Conservation (phyloP, 805 yeast genomes). For the Debaryomyces prosopidis region DNA sequence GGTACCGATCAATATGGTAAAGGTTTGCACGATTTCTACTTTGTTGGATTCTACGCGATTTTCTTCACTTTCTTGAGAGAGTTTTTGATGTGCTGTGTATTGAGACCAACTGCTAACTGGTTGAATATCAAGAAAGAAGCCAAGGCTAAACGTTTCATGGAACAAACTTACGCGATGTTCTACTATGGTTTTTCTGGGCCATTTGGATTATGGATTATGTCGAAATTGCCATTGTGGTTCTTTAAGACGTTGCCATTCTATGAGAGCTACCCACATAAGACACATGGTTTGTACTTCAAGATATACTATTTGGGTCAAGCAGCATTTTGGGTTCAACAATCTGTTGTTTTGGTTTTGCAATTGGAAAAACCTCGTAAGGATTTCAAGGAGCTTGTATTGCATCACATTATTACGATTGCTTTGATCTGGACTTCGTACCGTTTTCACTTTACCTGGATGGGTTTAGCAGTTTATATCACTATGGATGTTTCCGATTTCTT, state of each 20-base stretch:
- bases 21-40: slow-evolving; percentile 79
- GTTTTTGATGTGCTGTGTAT: slow-evolving; percentile 79
- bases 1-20: slow-evolving; percentile 78
- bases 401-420: slow-evolving; percentile 88
- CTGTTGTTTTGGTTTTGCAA: slow-evolving; percentile 76
- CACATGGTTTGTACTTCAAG: slow-evolving; percentile 71
- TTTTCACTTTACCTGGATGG: slow-evolving; percentile 97
- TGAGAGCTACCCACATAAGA: slow-evolving; percentile 76
- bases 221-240: slow-evolving; percentile 78
- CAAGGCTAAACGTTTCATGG: slow-evolving; percentile 82
- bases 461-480: slow-evolving; percentile 83
- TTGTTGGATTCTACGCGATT: slow-evolving; percentile 77
- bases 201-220: slow-evolving; percentile 86
- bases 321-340: slow-evolving; percentile 97
- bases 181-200: slow-evolving; percentile 85
- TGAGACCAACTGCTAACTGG: slow-evolving; percentile 66
- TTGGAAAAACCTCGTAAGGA: slow-evolving; percentile 96
- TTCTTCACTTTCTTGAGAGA: slow-evolving; percentile 91
- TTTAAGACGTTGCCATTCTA: slow-evolving; percentile 85
- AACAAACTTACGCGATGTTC: slow-evolving; percentile 82
- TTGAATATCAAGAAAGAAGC: slow-evolving; percentile 53
- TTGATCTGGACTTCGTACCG: slow-evolving; percentile 85
- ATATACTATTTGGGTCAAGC: slow-evolving; percentile 88
- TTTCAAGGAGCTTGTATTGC: slow-evolving; percentile 85
- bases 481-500: slow-evolving; percentile 96